Evolutionary conservation across 306 rosid genomes (phyloP).

Genomic region (Erythrophleum fordii): DNA sequence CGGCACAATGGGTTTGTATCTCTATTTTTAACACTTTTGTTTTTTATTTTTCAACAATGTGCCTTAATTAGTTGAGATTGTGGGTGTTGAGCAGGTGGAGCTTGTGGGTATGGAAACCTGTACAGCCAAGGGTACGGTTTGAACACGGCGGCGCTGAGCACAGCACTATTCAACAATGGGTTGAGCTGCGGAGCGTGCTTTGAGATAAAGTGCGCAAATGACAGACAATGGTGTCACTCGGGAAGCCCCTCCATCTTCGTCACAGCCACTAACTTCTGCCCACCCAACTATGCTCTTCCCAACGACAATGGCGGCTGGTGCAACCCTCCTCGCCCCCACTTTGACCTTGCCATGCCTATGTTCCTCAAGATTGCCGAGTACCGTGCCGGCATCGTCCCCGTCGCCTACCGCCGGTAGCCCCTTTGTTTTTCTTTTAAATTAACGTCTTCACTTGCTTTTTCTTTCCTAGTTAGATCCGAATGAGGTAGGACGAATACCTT

Average conservation of each 20-base stretch:
- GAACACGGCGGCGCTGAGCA: constrained; percentile 90
- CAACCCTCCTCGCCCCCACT: constrained; percentile 94
- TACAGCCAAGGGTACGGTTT: constrained; percentile 98
- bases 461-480: no score
- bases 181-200: constrained; percentile 94
- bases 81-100: constrained; percentile 69
- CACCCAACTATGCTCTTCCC: constrained; percentile 87
- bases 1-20: constrained; percentile 91
- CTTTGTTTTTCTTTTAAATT: neutral
- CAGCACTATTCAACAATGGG: constrained; percentile 88
- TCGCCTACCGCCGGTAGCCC: constrained; percentile 73
- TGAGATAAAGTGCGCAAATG: constrained; percentile 82
- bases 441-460: no score
- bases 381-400: constrained; percentile 97
- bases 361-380: constrained; percentile 95
- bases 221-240: constrained; percentile 81
- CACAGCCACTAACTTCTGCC: constrained; percentile 95
- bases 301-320: constrained; percentile 99
- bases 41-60: neutral
- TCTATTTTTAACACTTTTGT: neutral
- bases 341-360: constrained; percentile 99
- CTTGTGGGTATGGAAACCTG: constrained; percentile 93
- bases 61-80: neutral
- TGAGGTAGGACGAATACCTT: no score
- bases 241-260: constrained; percentile 91